These are phyloP conservation scores for Suhomyces maxii DNA, from an alignment of 1,139 yeast species.

Conservation along the genomic window DNA sequence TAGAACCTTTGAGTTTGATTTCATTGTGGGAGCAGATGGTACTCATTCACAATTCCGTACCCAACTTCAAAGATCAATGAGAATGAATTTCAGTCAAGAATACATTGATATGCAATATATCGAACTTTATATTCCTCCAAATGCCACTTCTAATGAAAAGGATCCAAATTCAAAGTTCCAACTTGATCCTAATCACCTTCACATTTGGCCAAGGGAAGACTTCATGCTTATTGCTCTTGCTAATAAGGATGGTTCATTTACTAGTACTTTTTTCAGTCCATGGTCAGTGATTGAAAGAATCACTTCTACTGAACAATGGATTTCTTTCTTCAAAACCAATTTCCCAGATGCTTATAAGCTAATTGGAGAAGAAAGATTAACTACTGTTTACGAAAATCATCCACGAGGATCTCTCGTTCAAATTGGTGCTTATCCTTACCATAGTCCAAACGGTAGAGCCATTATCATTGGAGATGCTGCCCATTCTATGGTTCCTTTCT, in stretches of 20 bases:
- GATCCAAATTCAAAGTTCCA: conserved; percentile 32
- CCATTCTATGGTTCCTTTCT: conserved; percentile 95
- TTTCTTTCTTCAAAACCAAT: conserved; percentile 54
- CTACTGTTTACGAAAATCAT: conserved; percentile 53
- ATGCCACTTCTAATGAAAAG: conserved; percentile 11
- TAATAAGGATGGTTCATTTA: conserved; percentile 81
- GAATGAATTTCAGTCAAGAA: conserved; percentile 74
- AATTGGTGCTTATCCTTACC: conserved; percentile 66
- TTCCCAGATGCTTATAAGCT: conserved; percentile 75
- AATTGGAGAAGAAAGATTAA: conserved; percentile 61
- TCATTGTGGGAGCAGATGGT: conserved; percentile 84
- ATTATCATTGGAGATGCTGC: conserved; percentile 90
- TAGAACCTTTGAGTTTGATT: conserved; percentile 45
- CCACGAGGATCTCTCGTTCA: conserved; percentile 80
- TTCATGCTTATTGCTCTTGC: conserved; percentile 91
- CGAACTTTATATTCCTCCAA: conserved; percentile 73
- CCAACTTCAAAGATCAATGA: conserved; percentile 62
- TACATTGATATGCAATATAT: conserved; percentile 84
- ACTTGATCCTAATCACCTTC: conserved; percentile 76
- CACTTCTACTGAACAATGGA: conserved; percentile 42
- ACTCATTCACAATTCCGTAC: conserved; percentile 74
- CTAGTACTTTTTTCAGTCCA: conserved; percentile 87
- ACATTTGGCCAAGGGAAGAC: conserved; percentile 89
- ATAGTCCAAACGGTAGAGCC: conserved; percentile 59
- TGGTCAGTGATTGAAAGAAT: conserved; percentile 63